Percentiles rank a stretch among this genome's conserved stretches.
Conservation (phyloP, 352 stramenopile genomes). For the Phytopythium delawarense region DNA sequence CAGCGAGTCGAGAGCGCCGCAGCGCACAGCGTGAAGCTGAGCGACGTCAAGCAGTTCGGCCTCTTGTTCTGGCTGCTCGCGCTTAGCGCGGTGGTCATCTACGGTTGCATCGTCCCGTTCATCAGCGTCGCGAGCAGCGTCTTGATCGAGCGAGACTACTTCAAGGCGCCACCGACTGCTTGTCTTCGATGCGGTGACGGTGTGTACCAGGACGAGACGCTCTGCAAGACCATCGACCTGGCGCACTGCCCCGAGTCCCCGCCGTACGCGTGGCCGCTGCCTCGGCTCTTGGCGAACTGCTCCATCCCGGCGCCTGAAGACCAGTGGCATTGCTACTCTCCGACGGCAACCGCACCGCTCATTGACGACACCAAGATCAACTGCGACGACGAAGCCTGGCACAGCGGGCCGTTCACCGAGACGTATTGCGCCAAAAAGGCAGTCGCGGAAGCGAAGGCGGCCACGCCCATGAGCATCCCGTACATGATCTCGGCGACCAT, state of each 20-base stretch:
- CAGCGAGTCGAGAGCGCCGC: conserved; percentile 16
- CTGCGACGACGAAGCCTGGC: conserved; percentile 70
- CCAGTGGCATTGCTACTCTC: conserved; percentile 43
- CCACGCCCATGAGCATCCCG: conserved; percentile 91
- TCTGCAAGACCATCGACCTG: conserved; percentile 44
- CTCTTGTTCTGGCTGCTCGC: conserved; percentile 87
- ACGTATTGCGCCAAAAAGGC: conserved; percentile 62
- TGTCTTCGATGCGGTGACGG: conserved; percentile 60
- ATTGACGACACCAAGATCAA: conserved; percentile 71
- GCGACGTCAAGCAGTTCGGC: conserved; percentile 71
- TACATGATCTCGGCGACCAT: conserved; percentile 90
- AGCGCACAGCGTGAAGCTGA: conserved; percentile 58
- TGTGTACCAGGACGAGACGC: conserved; percentile 38
- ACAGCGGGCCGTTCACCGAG: conserved; percentile 46
- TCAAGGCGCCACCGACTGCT: conserved; percentile 46
- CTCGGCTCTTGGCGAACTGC: conserved; percentile 61
- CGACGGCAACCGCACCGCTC: conserved; percentile 32
- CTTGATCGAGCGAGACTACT: conserved; percentile 90
- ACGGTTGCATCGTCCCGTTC: conserved; percentile 92
- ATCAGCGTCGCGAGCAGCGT: conserved; percentile 92
- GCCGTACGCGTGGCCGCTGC: conserved; percentile 71
- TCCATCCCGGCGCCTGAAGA: conserved; percentile 58
- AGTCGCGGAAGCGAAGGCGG: conserved; percentile 55
- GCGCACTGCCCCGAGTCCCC: conserved; percentile 52
- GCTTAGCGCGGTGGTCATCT: conserved; percentile 89